Percentiles rank a stretch among this genome's conserved stretches.
Evolutionary conservation across 1,139 yeast species (phyloP).

Genomic region (Hansenula sp.): DNA sequence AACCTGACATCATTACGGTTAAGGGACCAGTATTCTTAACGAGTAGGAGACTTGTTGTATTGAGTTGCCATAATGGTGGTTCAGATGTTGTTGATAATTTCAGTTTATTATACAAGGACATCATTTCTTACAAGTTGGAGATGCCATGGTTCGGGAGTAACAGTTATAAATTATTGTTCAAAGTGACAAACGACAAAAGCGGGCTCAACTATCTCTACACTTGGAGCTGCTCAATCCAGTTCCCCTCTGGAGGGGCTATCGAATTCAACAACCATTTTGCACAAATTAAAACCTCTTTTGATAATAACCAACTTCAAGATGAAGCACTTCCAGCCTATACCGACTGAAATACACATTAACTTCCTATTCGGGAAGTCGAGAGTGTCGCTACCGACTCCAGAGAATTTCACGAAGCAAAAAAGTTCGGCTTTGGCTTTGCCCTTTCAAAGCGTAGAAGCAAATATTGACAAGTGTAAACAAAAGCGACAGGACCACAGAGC

Average conservation of each 20-base stretch:
- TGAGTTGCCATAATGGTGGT: slow-evolving; percentile 20
- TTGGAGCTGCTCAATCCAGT: slow-evolving; percentile 36
- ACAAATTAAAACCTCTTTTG: slow-evolving; percentile 29
- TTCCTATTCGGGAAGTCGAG: slow-evolving; percentile 12
- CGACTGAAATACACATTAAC: slow-evolving; percentile 3
- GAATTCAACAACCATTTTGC: slow-evolving; percentile 33
- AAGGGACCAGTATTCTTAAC: slow-evolving; percentile 30
- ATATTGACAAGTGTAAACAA: slow-evolving; percentile 5
- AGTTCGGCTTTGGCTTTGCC: slow-evolving; percentile 4
- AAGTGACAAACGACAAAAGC: slow-evolving; percentile 31
- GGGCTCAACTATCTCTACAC: slow-evolving; percentile 42
- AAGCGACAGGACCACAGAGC: not conserved
- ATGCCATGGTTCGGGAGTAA: slow-evolving; percentile 57
- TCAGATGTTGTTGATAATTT: slow-evolving; percentile 24
- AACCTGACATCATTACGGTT: slow-evolving; percentile 23
- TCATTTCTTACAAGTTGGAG: slow-evolving; percentile 32
- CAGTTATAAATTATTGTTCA: slow-evolving; percentile 43
- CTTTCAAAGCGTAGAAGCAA: slow-evolving; percentile 1
- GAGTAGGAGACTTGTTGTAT: slow-evolving; percentile 27
- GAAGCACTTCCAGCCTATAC: slow-evolving; percentile 41
- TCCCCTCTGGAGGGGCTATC: slow-evolving; percentile 48
- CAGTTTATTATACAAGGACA: slow-evolving; percentile 24
- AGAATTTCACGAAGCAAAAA: slow-evolving; percentile 1
- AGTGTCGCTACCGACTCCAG: not conserved
- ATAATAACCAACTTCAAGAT: slow-evolving; percentile 36